Percentiles rank a stretch among this genome's conserved stretches.
These are phyloP conservation scores for Prorocentrum cordatum DNA, from an alignment of 169 alveolate genomes.

Conservation along the genomic window DNA sequence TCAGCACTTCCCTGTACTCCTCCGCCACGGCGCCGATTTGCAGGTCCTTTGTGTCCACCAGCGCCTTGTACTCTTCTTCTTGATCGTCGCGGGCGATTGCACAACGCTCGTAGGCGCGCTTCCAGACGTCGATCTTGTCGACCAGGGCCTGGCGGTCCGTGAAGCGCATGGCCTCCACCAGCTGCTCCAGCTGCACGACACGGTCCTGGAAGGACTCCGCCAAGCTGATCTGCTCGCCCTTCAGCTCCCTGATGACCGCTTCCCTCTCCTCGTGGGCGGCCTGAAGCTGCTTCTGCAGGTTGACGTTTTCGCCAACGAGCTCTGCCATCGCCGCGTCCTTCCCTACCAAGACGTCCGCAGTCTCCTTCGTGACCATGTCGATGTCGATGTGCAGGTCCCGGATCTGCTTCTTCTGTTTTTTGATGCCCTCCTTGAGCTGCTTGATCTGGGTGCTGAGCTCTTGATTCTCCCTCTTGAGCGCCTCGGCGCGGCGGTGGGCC, in stretches of 20 bases:
- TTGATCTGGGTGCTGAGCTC: no score
- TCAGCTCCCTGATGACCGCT: constrained; percentile 19
- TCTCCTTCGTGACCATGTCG: constrained; percentile 52
- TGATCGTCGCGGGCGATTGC: constrained; percentile 54
- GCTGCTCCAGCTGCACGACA: constrained; percentile 35
- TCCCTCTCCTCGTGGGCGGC: background rate
- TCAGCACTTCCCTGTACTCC: no score
- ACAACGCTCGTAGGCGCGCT: constrained; percentile 38
- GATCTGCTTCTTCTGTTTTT: constrained; percentile 31
- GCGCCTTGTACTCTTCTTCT: no score
- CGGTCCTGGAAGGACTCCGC: constrained; percentile 33
- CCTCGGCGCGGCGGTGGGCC: no score
- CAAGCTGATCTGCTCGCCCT: background rate
- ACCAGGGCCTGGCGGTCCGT: constrained; percentile 46
- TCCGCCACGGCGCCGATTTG: no score
- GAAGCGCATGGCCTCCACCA: constrained; percentile 42
- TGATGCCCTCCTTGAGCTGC: constrained; percentile 31
- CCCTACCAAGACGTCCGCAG: constrained; percentile 16
- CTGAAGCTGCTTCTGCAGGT: background rate
- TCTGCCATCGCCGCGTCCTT: constrained; percentile 32
- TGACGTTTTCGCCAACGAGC: constrained; percentile 19
- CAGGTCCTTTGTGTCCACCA: no score
- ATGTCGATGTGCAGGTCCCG: constrained; percentile 40
- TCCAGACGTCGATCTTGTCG: constrained; percentile 50
- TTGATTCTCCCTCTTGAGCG: no score